Evolutionary conservation across 768 basidiomycete genomes (phyloP), one percentile per base, ranked within the genome.

Genomic region (Dacryopinax spathularia): DNA sequence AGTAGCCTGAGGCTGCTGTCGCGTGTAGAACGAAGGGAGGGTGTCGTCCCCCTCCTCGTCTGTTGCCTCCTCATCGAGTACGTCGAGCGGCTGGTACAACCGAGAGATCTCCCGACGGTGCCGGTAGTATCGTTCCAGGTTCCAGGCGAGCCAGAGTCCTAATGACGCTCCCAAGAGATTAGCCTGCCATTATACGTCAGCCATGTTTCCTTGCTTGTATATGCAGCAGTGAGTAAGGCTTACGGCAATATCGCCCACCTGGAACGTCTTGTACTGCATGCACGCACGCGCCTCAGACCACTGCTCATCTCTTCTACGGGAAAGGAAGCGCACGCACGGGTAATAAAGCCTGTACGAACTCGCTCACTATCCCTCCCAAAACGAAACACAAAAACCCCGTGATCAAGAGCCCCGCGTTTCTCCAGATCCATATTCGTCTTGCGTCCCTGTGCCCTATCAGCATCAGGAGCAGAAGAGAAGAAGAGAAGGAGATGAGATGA

Each of bases 391-490:
- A 76, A 67, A 88, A 73, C 2, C 73, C 72, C 1, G 91, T 89
- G 70, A 88, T 80, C 56, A 89, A 82, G 12, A 89, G 72, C 9
- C 82, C 79, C 29, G 83, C 80, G 71, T 86, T 80, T 31, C 89
- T 81, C 90, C 90, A 92, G 68, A 89, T 86, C 89, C 91, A 92
- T 73, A 91, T 81, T 66, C 89, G 79, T 65, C 89, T 77, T 6
- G 85, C 84, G 62, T 85, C 85, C 71, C 90, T 92, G 61, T 16
- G 37, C 9, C 37, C 34, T 9, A 60, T 59, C 27, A 48, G 33
- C 34, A 59, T 27, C 59, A 5, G 39, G n/a, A n/a, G 62, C 33
- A 29, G 6, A 22, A 22, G 34, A 36, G 37, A 59, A 37, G 48
- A 34, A 56, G 33, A 65, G 65, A 34, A 48, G 13, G 34, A 33